These are phyloP conservation scores for Cordyceps cicadae DNA, from an alignment of 2,329 filamentous ascomycete species.

Conservation along the genomic window DNA sequence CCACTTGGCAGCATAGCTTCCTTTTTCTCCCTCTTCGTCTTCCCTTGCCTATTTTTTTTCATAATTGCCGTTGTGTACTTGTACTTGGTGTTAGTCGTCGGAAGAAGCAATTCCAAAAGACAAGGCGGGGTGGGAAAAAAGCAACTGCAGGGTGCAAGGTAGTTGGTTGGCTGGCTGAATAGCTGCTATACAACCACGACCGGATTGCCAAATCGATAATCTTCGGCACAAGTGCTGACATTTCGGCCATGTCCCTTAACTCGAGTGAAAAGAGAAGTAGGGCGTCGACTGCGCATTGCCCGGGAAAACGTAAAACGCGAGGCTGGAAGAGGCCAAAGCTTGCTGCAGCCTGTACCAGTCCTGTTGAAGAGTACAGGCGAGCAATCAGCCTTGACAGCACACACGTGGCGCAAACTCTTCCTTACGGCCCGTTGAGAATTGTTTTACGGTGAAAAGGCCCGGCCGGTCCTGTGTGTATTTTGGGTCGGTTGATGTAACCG, in stretches of 20 bases:
- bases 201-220: neutral
- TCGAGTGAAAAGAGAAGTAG: neutral
- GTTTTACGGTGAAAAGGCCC: neutral
- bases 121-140: slow-evolving; percentile 2
- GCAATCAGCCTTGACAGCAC: neutral
- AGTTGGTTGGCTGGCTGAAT: neutral
- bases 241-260: neutral
- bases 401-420: neutral
- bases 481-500: neutral
- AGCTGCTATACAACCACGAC: neutral
- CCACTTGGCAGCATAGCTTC: neutral
- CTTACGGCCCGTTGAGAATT: neutral
- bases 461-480: neutral
- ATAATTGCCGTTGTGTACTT: neutral
- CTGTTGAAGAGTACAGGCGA: neutral
- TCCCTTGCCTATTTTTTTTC: neutral
- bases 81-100: neutral
- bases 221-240: neutral
- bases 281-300: neutral
- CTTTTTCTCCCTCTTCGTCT: neutral
- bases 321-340: slow-evolving; percentile 1
- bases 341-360: neutral
- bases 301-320: neutral
- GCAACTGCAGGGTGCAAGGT: neutral
- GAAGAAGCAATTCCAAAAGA: slow-evolving; percentile 3